These are phyloP conservation scores for Globisporangium cylindrosporum DNA, from an alignment of 352 stramenopile species.

Conservation along the genomic window DNA sequence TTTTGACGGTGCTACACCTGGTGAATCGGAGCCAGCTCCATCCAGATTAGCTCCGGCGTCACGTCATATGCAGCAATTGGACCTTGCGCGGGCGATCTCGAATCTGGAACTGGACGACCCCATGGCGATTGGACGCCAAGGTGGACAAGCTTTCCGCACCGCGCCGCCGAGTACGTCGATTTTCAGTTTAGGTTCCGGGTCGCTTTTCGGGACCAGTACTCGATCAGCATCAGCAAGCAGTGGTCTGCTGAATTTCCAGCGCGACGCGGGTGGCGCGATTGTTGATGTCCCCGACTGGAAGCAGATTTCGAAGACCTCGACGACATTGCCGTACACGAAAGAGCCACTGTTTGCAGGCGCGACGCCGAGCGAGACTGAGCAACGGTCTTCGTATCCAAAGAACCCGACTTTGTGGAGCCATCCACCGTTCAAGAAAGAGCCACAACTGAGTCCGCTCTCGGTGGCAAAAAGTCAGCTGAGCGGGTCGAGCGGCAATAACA, in stretches of 20 bases:
- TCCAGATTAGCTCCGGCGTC: conserved; percentile 54
- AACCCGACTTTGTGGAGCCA: conserved; percentile 68
- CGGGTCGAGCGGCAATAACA: neutral
- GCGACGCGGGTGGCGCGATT: conserved; percentile 42
- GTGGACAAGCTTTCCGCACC: conserved; percentile 43
- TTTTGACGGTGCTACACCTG: conserved; percentile 18
- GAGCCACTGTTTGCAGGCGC: conserved; percentile 25
- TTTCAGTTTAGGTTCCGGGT: conserved; percentile 64
- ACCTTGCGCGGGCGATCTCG: conserved; percentile 71
- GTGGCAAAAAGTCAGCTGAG: conserved; percentile 8
- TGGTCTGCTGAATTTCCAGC: conserved; percentile 44
- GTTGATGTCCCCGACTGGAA: conserved; percentile 59
- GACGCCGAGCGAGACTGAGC: conserved; percentile 14
- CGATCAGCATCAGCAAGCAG: conserved; percentile 34
- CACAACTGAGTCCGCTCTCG: conserved; percentile 16
- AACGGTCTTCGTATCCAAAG: conserved; percentile 46
- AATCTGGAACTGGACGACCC: conserved; percentile 79
- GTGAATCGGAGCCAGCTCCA: conserved; percentile 18
- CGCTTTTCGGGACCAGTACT: conserved; percentile 42
- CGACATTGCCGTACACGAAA: conserved; percentile 51
- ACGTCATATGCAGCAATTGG: conserved; percentile 73
- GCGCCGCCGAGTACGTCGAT: conserved; percentile 59
- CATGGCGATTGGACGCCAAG: conserved; percentile 59
- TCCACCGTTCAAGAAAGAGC: conserved; percentile 43
- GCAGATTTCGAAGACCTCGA: conserved; percentile 53